Evolutionary conservation across 108 stramenopile genomes (phyloP).

Genomic region (Stephanodiscus minutulus): DNA sequence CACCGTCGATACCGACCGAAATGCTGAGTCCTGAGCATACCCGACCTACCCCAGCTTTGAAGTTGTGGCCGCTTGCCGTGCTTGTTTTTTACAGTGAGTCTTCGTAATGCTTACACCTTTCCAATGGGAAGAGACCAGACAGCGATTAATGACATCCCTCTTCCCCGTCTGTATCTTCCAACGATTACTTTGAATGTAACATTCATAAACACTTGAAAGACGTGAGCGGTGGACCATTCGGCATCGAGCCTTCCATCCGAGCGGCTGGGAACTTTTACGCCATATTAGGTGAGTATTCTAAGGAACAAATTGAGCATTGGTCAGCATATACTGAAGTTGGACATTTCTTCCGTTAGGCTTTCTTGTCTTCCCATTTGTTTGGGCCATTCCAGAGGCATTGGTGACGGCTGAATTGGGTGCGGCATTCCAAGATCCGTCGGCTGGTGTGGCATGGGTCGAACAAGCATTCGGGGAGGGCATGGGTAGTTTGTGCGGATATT

Average conservation of each 20-base stretch:
- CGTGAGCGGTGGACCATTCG: constrained; percentile 85
- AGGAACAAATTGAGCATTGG: not conserved
- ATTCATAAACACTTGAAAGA: not conserved
- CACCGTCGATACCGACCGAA: no score
- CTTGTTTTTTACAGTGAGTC: constrained; percentile 89
- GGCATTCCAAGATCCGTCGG: constrained; percentile 67
- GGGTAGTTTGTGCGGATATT: constrained; percentile 87
- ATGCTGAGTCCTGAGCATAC: constrained; percentile 25
- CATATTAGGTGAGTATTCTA: constrained; percentile 42
- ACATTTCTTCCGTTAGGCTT: constrained; percentile 30
- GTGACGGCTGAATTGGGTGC: constrained; percentile 73
- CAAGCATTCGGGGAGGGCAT: constrained; percentile 73
- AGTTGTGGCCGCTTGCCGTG: constrained; percentile 71
- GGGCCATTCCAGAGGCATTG: constrained; percentile 77
- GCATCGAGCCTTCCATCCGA: constrained; percentile 86
- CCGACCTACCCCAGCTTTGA: constrained; percentile 33
- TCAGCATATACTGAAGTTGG: not conserved
- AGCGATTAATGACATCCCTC: no score
- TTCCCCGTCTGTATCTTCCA: not conserved
- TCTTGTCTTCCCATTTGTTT: constrained; percentile 62
- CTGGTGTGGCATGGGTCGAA: constrained; percentile 78
- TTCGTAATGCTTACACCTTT: not conserved
- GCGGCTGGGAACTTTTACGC: constrained; percentile 87
- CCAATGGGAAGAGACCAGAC: no score
- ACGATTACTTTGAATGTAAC: not conserved